phyloP scores from a whole-genome alignment of 371 early-diverging fungal species.

The Choanephora cucurbitarum region DNA sequence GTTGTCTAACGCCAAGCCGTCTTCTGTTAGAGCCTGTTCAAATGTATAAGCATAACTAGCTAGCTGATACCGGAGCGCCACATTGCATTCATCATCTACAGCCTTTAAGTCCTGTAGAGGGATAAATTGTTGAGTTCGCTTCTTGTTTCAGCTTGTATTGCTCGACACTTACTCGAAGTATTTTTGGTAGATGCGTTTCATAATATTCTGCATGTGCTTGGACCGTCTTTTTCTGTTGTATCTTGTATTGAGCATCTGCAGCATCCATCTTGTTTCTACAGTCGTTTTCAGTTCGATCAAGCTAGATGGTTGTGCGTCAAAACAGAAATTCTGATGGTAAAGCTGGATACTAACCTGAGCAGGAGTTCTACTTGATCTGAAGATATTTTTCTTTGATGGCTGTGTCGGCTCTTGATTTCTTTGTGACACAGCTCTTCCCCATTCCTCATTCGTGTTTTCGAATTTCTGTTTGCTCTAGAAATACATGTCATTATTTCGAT shows the following conservation, averaged over 20 bases:
- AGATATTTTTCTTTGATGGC: constrained; percentile 54
- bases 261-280: constrained; percentile 30
- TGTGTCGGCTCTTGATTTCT: constrained; percentile 58
- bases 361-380: constrained; percentile 54
- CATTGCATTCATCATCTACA: constrained; percentile 69
- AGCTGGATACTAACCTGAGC: constrained; percentile 42
- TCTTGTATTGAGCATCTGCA: constrained; percentile 72
- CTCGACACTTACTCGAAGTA: constrained; percentile 18
- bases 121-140: too few relatives aligned
- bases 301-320: constrained; percentile 30
- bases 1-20: constrained; percentile 35
- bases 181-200: constrained; percentile 52
- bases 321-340: background rate
- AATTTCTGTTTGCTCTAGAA: constrained; percentile 69
- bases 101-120: constrained; percentile 62
- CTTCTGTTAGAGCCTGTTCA: constrained; percentile 37
- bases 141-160: too few relatives aligned
- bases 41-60: constrained; percentile 66
- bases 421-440: constrained; percentile 75
- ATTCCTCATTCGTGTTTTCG: constrained; percentile 74
- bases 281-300: constrained; percentile 55
- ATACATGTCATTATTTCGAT: background rate
- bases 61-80: constrained; percentile 70
- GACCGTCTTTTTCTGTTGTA: constrained; percentile 68
- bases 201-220: constrained; percentile 67